Conservation (phyloP, 75 land plant genomes). For the Adiantum capillusveneris region DNA sequence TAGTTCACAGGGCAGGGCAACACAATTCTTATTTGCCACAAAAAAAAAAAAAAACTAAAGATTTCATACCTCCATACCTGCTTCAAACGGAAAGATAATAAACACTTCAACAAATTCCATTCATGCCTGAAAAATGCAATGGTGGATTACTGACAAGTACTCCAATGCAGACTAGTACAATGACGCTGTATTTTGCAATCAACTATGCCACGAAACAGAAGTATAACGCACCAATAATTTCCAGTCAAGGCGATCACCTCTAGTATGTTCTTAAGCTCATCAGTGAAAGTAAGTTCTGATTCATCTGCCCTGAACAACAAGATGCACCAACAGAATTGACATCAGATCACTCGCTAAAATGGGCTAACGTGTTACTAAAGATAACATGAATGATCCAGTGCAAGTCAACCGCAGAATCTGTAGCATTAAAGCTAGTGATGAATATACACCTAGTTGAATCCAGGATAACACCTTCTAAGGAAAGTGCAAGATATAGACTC, state of each 20-base stretch:
- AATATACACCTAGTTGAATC: no score
- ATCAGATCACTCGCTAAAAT: no score
- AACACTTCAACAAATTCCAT: constrained; percentile 47
- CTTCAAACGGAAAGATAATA: constrained; percentile 63
- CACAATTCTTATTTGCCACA: no score
- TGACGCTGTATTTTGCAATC: background rate
- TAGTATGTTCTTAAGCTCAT: constrained; percentile 34
- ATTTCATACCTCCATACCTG: constrained; percentile 71
- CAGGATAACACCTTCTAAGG: no score
- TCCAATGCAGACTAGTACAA: background rate
- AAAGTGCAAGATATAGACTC: no score
- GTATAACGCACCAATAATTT: constrained; percentile 36
- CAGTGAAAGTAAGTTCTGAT: constrained; percentile 24
- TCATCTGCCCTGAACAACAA: constrained; percentile 22
- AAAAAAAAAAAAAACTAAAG: background rate
- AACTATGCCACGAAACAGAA: background rate
- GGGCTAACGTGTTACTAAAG: no score
- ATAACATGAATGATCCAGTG: no score
- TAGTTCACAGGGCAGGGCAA: no score
- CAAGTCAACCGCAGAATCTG: no score
- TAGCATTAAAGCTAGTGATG: no score
- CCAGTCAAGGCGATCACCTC: constrained; percentile 55
- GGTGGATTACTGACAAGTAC: no score
- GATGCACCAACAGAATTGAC: no score
- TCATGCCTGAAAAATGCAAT: constrained; percentile 63